Base-by-base conservation (phyloP, 106 monocot species). In the Dioscorea zingiberensis region DNA sequence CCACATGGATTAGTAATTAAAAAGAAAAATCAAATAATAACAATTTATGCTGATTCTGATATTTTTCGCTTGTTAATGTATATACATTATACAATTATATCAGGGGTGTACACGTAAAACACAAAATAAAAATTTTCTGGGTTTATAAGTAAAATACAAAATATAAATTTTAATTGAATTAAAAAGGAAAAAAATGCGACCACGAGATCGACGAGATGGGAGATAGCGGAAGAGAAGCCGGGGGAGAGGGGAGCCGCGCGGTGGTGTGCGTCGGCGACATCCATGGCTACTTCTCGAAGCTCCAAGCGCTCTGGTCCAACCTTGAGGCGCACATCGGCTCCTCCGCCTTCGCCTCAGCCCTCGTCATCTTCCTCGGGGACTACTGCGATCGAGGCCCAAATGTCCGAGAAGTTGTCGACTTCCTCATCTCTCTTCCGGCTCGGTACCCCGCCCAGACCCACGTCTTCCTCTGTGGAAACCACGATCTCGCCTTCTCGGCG, bases 391-490 rank as follows among this genome's bases (percentile, higher is more conserved):
- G 98, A 27, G 98, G 98, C 19, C 86, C 89, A 4, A 54, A 93
- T 18, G 89, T 92, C 45, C 77, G 72, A 23, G 63, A 77, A 24
- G 98, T 98, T 54, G 21, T 98, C 76, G 80, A 78, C 46, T 97
- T 91, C 73, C 91, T 97, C 77, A 32, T 81, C 69, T 76, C 79
- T 26, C 92, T 98, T 26, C 84, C 93, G 11, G 27, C 84, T 61
- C 77, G 66, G 29, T 81, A 93, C 76, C 98, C 89, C 3, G 45
- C 65, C 51, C 98, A 98, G 70, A 61, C 67, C 59, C 92, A 93
- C 77, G 98, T 84, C 32, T 98, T 88, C 77, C 89, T 98, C 58
- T 88, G 89, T 72, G 98, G 98, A 47, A 98, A 98, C 84, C 98
- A 98, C 74, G 98, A 98, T 69, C 19, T 98, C 30, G 98, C 98